Conservation (phyloP, 1,284 basidiomycete genomes). For the Pholiota adiposa region DNA sequence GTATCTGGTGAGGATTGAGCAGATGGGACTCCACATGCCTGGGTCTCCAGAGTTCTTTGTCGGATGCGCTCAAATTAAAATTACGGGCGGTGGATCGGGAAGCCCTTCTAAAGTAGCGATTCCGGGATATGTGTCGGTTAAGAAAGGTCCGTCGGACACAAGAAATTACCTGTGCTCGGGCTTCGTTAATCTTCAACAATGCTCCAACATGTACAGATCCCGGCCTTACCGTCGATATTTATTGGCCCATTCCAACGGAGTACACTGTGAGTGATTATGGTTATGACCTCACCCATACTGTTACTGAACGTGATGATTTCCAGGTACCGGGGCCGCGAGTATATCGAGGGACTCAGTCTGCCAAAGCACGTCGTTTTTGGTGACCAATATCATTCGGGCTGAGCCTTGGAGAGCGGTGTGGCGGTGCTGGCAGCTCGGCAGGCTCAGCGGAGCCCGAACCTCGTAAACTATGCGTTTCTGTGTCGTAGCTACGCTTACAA, state of each 20-base stretch:
- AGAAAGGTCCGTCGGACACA: constrained; percentile 29
- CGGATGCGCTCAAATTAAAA: constrained; percentile 19
- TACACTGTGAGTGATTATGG: constrained; percentile 30
- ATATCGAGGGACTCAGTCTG: neutral
- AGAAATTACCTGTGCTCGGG: too few species aligned
- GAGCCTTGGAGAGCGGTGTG: too few species aligned
- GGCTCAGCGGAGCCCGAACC: too few species aligned
- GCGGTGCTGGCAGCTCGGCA: too few species aligned
- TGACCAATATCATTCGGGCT: too few species aligned
- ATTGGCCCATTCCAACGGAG: constrained; percentile 42
- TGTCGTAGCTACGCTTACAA: too few species aligned
- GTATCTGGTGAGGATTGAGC: constrained; percentile 37
- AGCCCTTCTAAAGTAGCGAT: constrained; percentile 15
- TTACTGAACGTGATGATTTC: too few species aligned
- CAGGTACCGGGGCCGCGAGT: neutral
- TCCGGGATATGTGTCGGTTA: constrained; percentile 10
- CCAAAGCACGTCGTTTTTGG: too few species aligned
- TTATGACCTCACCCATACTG: too few species aligned
- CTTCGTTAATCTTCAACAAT: neutral
- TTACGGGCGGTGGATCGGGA: constrained; percentile 10
- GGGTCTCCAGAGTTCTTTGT: constrained; percentile 15
- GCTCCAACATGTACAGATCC: constrained; percentile 33
- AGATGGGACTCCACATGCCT: constrained; percentile 32
- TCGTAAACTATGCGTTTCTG: too few species aligned
- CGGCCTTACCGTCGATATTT: constrained; percentile 46